Evolutionary conservation across 192 early-diverging fungal genomes (phyloP).

Genomic region (Backusella morwellensis): DNA sequence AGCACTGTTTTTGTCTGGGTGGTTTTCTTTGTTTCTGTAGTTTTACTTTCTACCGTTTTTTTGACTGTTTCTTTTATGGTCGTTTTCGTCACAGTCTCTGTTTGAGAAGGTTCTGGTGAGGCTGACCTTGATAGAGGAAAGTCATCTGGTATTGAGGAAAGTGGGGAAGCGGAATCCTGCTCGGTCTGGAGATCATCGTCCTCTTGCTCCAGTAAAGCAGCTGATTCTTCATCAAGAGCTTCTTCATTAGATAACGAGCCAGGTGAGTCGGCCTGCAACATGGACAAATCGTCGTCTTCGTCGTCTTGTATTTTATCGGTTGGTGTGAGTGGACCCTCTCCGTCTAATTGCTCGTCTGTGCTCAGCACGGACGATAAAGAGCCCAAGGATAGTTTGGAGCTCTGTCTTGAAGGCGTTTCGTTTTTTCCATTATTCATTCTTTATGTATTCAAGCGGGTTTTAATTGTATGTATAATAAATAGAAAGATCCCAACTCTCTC

Average conservation of each 20-base stretch:
- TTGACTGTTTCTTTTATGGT: not conserved
- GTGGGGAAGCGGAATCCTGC: conserved; percentile 35
- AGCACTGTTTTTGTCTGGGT: not conserved
- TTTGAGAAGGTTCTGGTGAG: conserved; percentile 23
- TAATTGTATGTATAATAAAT: not conserved
- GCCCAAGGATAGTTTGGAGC: conserved; percentile 32
- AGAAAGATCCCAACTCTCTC: not conserved
- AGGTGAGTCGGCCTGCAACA: conserved; percentile 11
- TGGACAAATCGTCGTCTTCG: conserved; percentile 10
- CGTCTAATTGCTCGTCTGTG: conserved; percentile 26
- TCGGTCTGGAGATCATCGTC: conserved; percentile 22
- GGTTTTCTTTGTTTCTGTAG: not conserved
- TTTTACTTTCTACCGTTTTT: not conserved
- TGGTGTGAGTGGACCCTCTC: conserved; percentile 30
- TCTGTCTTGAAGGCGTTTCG: conserved; percentile 23
- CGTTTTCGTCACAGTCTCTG: not conserved
- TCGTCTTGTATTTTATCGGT: conserved; percentile 31
- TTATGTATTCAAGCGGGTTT: not conserved
- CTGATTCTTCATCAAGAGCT: not conserved
- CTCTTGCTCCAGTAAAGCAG: not conserved
- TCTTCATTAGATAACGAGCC: conserved; percentile 27
- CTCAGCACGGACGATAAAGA: conserved; percentile 33
- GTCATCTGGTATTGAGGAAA: conserved; percentile 42
- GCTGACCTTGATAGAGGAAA: conserved; percentile 37
- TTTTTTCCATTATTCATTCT: conserved; percentile 7